These are phyloP conservation scores for Cajanus cajan DNA, from an alignment of 306 rosid genomes.

Conservation along the genomic window DNA sequence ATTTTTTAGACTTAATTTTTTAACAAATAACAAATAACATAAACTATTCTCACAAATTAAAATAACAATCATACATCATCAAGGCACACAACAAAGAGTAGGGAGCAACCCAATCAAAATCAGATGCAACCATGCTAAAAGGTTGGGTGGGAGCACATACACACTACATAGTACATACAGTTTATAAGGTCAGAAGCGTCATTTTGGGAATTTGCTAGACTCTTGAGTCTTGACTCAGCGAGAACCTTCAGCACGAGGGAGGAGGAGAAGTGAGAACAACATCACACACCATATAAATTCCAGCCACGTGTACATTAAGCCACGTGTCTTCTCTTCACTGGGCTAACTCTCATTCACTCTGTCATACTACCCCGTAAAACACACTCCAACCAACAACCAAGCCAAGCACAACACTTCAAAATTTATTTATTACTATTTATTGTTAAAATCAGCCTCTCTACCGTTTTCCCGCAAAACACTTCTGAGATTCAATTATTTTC, in stretches of 20 bases:
- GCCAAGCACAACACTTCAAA: no score
- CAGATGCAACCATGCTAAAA: no score
- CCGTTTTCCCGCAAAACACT: background rate
- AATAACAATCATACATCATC: no score
- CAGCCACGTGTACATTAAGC: constrained; percentile 22
- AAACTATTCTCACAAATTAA: no score
- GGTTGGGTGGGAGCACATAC: no score
- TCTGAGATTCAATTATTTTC: background rate
- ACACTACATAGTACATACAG: no score
- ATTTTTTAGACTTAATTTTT: no score
- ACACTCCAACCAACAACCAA: background rate
- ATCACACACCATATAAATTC: background rate
- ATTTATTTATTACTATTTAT: background rate
- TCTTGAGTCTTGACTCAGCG: background rate
- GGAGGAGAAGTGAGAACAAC: constrained; percentile 11
- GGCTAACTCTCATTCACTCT: background rate
- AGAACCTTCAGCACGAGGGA: background rate
- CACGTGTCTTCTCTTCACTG: background rate
- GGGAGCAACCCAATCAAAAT: no score
- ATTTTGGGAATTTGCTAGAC: background rate
- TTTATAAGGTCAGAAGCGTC: background rate
- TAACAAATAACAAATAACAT: no score
- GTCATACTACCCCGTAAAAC: constrained; percentile 36
- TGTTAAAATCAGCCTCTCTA: background rate
- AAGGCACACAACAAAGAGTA: no score